These are phyloP conservation scores for Triangularia verruculosa DNA, from an alignment of 2,329 filamentous ascomycete species.

Conservation along the genomic window DNA sequence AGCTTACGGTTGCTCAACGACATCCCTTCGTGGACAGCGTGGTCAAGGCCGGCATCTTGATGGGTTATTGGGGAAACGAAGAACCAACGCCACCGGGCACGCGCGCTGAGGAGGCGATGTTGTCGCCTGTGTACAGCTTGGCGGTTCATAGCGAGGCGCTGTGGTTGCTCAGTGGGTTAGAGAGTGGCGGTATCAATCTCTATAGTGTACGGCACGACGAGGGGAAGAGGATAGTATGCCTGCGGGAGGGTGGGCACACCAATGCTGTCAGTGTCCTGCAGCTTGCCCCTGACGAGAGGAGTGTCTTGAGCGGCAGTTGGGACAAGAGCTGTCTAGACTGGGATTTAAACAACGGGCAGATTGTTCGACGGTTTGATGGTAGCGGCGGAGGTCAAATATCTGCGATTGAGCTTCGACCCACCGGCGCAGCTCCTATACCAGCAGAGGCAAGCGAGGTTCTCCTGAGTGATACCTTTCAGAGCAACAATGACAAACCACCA, in stretches of 20 bases:
- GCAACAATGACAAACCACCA: constrained; percentile 66
- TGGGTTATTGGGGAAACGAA: constrained; percentile 99
- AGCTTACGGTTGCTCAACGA: constrained; percentile 89
- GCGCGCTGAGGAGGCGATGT: constrained; percentile 54
- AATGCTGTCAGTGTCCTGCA: constrained; percentile 88
- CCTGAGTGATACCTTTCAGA: constrained; percentile 67
- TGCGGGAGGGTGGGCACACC: constrained; percentile 68
- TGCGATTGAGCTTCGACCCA: constrained; percentile 78
- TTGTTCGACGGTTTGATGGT: constrained; percentile 72
- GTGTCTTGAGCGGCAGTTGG: constrained; percentile 90
- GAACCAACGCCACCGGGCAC: constrained; percentile 54
- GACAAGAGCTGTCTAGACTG: constrained; percentile 93
- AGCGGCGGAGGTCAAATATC: constrained; percentile 81
- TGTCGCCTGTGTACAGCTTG: constrained; percentile 93
- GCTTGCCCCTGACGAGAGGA: constrained; percentile 79
- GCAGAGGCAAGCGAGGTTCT: constrained; percentile 62
- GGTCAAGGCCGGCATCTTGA: constrained; percentile 86
- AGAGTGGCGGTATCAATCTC: constrained; percentile 88
- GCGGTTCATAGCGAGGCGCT: constrained; percentile 86
- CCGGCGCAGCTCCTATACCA: constrained; percentile 72
- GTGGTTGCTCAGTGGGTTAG: constrained; percentile 87
- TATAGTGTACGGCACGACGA: constrained; percentile 94
- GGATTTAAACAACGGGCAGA: constrained; percentile 84
- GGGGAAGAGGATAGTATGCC: constrained; percentile 78
- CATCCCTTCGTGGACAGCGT: constrained; percentile 98